Conservation (phyloP, 2,329 filamentous ascomycete species). For the Neonectria sp. region DNA sequence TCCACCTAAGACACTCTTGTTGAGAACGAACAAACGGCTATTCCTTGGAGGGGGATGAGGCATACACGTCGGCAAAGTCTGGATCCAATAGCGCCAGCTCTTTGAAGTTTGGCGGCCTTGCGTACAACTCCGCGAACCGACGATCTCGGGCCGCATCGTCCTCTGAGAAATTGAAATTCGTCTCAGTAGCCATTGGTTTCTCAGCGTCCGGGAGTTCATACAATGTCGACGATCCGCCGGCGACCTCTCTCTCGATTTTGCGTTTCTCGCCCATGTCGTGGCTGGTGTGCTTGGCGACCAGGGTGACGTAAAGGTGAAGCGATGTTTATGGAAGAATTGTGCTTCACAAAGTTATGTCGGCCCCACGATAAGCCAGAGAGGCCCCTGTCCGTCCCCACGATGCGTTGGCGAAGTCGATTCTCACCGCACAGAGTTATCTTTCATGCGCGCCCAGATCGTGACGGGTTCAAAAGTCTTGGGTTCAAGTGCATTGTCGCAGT, state of each 20-base stretch:
- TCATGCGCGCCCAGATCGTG: not conserved
- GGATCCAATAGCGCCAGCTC: conserved; percentile 58
- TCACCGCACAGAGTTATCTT: not conserved
- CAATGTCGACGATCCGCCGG: not conserved
- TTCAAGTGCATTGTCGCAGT: conserved; percentile 1
- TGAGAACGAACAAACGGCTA: conserved; percentile 5
- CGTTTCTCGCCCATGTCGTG: conserved; percentile 41
- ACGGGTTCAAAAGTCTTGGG: not conserved
- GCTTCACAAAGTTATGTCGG: conserved; percentile 19
- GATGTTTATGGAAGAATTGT: not conserved
- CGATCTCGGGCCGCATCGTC: conserved; percentile 40
- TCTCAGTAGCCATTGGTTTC: not conserved
- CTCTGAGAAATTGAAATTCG: not conserved
- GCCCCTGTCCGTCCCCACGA: conserved; percentile 5
- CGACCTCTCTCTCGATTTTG: conserved; percentile 31
- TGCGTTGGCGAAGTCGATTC: not conserved
- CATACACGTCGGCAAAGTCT: conserved; percentile 60
- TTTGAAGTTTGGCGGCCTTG: conserved; percentile 59
- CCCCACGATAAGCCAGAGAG: conserved; percentile 7
- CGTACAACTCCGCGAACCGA: conserved; percentile 59
- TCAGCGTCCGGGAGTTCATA: not conserved
- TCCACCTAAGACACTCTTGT: conserved; percentile 35
- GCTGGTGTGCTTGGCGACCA: not conserved
- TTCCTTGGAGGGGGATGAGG: not conserved
- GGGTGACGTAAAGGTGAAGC: conserved; percentile 1